These are phyloP conservation scores for Trichoderma simmonsii DNA, from an alignment of 2,329 filamentous ascomycete genomes.

Conservation along the genomic window DNA sequence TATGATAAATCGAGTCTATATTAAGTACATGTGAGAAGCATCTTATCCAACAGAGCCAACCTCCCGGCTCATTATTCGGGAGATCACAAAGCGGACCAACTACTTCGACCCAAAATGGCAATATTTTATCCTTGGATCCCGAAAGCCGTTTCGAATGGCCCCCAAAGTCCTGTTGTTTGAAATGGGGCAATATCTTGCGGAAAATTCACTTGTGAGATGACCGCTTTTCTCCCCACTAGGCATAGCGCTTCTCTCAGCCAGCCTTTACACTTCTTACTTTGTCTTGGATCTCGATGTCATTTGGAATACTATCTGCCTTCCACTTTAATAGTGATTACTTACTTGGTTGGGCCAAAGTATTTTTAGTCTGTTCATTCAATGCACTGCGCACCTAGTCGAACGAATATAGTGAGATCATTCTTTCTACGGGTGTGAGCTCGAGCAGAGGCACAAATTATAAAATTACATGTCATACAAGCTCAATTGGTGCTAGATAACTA, in stretches of 20 bases:
- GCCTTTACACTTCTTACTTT: not conserved
- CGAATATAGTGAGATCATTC: not conserved
- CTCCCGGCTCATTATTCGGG: not conserved
- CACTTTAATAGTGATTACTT: not conserved
- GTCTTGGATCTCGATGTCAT: not conserved
- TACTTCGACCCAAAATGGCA: not conserved
- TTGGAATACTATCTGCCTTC: not conserved
- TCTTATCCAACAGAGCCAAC: not conserved
- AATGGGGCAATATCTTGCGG: not conserved
- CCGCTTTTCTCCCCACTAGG: not conserved
- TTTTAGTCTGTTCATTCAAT: not conserved
- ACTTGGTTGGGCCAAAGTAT: not conserved
- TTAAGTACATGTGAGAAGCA: not conserved
- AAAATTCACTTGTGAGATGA: not conserved
- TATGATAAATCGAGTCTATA: not conserved
- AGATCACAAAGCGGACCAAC: not conserved
- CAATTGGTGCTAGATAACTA: not conserved
- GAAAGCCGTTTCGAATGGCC: not conserved
- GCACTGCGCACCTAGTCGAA: not conserved
- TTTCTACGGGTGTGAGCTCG: not conserved
- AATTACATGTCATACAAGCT: not conserved
- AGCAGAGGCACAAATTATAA: not conserved
- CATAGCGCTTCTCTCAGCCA: not conserved
- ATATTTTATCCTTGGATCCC: not conserved
- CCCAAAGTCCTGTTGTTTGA: not conserved